These are phyloP conservation scores for Amanita thiersii DNA, from an alignment of 768 basidiomycete species.

Conservation along the genomic window DNA sequence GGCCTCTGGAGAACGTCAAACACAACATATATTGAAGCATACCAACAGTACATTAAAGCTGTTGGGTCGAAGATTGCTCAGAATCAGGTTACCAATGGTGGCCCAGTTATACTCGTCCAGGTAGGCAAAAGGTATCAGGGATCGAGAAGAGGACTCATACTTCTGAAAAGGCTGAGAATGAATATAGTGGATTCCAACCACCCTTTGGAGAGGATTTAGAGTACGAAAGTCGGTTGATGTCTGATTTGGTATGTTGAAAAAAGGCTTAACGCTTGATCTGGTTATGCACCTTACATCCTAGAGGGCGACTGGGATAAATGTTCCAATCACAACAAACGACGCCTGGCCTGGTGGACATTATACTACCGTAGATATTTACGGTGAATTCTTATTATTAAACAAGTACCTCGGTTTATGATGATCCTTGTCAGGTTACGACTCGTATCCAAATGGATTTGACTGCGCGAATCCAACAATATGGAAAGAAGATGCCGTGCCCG, in stretches of 20 bases:
- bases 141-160: not conserved
- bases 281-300: constrained; percentile 12
- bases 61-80: constrained; percentile 36
- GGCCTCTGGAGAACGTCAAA: constrained; percentile 38
- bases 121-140: constrained; percentile 11
- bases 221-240: constrained; percentile 27
- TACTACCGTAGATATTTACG: constrained; percentile 40
- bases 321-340: constrained; percentile 41
- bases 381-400: constrained; percentile 18
- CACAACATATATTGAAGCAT: constrained; percentile 35
- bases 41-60: constrained; percentile 39
- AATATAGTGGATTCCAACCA: constrained; percentile 35
- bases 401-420: no score
- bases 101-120: constrained; percentile 41
- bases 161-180: constrained; percentile 40
- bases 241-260: constrained; percentile 20
- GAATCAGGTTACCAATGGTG: constrained; percentile 53
- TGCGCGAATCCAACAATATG: constrained; percentile 40
- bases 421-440: constrained; percentile 27
- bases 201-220: constrained; percentile 32
- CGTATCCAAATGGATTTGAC: constrained; percentile 48
- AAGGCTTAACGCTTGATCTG: not conserved
- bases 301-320: constrained; percentile 34
- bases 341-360: constrained; percentile 38
- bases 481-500: constrained; percentile 33